A percentile compares a stretch with the other conserved stretches of the same genome.
phyloP scores from a whole-genome alignment of 2,329 filamentous ascomycete species.

The Arthroderma sp. region DNA sequence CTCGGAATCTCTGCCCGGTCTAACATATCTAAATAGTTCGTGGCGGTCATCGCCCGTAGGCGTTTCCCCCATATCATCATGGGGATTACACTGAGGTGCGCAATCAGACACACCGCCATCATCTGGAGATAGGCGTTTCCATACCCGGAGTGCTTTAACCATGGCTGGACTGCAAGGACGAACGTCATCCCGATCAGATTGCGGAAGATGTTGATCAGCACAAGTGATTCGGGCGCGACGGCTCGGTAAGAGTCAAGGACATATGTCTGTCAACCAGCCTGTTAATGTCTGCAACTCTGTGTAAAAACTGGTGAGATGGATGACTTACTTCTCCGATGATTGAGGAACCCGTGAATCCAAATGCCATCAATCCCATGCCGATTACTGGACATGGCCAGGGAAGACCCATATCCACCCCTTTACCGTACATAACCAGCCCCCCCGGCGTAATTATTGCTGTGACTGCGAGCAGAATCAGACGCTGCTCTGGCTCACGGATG shows the following conservation, averaged over 20 bases:
- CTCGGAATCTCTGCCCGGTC: neutral
- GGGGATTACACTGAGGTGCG: neutral
- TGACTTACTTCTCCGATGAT: neutral
- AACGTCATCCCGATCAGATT: conserved; percentile 24
- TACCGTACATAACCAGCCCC: conserved; percentile 15
- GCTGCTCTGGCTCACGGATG: conserved; percentile 24
- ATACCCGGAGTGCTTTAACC: neutral
- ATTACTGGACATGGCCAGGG: conserved; percentile 18
- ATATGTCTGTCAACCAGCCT: conserved; percentile 15
- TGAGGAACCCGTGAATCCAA: conserved; percentile 12
- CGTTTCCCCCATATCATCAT: neutral
- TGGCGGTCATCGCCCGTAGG: neutral
- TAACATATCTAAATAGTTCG: neutral
- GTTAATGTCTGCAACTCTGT: neutral
- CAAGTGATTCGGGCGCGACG: conserved; percentile 16
- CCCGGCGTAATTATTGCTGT: conserved; percentile 13
- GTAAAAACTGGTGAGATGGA: neutral
- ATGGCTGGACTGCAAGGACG: conserved; percentile 19
- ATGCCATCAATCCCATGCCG: conserved; percentile 16
- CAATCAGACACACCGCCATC: neutral
- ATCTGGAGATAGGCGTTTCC: neutral
- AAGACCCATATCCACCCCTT: conserved; percentile 14
- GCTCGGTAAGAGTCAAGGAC: conserved; percentile 18
- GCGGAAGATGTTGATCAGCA: conserved; percentile 24
- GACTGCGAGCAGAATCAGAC: conserved; percentile 18